Base-by-base conservation (phyloP, 352 stramenopile genomes). In the Globisporangium canariense region DNA sequence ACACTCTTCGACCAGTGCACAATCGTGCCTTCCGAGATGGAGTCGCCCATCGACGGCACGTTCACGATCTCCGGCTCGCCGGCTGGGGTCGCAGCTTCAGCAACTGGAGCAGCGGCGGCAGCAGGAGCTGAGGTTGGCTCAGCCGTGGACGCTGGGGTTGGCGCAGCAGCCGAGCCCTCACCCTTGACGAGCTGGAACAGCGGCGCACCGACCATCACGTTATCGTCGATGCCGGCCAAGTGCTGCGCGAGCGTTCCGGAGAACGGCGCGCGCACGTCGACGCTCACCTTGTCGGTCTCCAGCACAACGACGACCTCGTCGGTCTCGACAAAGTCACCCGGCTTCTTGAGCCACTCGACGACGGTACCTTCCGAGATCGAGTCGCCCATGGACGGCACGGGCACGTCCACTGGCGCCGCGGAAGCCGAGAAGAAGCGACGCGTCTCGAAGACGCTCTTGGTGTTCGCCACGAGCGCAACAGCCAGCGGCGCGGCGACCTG, bases 341-440 rank as follows among this genome's bases (percentile, higher is more conserved):
- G 80, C 8, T 79, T 74, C 71, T 99, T 98, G 51, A 96, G 78
- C 83, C 97, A 98, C 68, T 99, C 90, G 9, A 99, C 96, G 50
- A 99, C 92, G 0, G 97, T 99, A 41, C 97, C 98, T 76, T 99
- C 96, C 9, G 93, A 99, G 75, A 99, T 99, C 60, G 95, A 99
- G 75, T 99, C 95, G 20, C 89, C 89, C 83, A 97, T 95, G 1
- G 89, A 93, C 2, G 89, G 89, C 52, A 97, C 89, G n/a, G 85
- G 81, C 30, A 97, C 84, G 54, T 91, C 78, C 1, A 77, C 70
- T 36, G 58, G 30, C 14, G 57, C 62, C 16, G 68, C 55, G 5
- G 52, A 30, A n/a, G 25, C 51, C 49, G 69, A 71, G 34, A 78
- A 87, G 58, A 81, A 85, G 38, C 60, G 62, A 32, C 80, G 77